These are phyloP conservation scores for Microcyclosporella mali DNA, from an alignment of 2,329 filamentous ascomycete genomes.

Conservation along the genomic window DNA sequence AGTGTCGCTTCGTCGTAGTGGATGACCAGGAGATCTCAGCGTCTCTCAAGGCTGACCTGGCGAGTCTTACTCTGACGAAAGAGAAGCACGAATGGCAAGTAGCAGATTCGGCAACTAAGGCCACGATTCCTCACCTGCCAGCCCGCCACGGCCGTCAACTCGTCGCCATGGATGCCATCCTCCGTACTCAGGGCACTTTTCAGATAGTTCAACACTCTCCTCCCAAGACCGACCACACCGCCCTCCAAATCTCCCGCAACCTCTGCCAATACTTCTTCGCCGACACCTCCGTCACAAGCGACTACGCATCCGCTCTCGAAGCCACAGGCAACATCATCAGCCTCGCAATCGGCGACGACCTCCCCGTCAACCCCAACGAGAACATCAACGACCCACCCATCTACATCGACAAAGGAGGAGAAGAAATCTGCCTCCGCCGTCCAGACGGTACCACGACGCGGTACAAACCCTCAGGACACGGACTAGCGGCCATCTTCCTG, in stretches of 20 bases:
- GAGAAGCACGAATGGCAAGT: constrained; percentile 5
- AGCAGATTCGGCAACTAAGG: background rate
- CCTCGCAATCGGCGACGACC: constrained; percentile 27
- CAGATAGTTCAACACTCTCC: constrained; percentile 34
- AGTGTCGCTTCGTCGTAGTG: constrained; percentile 16
- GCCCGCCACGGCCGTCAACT: constrained; percentile 44
- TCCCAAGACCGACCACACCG: constrained; percentile 27
- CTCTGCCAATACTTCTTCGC: constrained; percentile 54
- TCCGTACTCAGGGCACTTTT: constrained; percentile 44
- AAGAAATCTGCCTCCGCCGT: constrained; percentile 8
- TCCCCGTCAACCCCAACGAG: constrained; percentile 18
- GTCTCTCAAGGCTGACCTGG: background rate
- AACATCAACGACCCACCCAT: constrained; percentile 32
- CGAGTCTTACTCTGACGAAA: background rate
- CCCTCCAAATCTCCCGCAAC: constrained; percentile 52
- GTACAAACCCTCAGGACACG: constrained; percentile 6
- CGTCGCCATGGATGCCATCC: constrained; percentile 49
- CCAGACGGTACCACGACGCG: background rate
- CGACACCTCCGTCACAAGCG: constrained; percentile 40
- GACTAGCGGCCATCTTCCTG: constrained; percentile 48
- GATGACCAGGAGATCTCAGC: constrained; percentile 8
- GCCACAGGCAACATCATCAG: constrained; percentile 43
- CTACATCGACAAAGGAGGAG: constrained; percentile 7
- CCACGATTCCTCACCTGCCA: background rate
- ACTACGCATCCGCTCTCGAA: constrained; percentile 14